Evolutionary conservation across 129 eudicot genomes (phyloP), one percentile per base, ranked within the genome.

Genomic region (Chrysanthemum seticuspe): DNA sequence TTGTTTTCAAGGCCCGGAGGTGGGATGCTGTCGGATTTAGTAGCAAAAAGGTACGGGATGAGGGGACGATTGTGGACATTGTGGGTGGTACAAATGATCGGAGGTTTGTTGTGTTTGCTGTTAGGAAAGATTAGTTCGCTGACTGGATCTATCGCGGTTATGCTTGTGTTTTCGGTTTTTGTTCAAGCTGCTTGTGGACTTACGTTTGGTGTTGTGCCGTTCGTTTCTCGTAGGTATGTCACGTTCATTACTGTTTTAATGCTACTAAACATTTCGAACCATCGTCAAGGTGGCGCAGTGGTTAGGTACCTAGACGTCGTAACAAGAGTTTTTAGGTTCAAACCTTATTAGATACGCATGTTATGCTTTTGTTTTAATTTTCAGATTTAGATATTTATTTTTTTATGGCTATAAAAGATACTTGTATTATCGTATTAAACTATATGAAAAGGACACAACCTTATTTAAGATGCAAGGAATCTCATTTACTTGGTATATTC

Each of bases 1-100:
- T 6, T 91, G 16, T 86, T 88, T 53, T 81, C 97, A 0, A 56
- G 97, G 73, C 97, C 96, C 0, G 87, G 88, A 0, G 97, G 96
- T 2, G 97, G 97, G 31, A 73, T 78, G 0, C 13, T 86, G 57
- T 91, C 97, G 12, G 97, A 91, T 77, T 0, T 81, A 5, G 71
- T 86, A 70, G 88, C 90, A 7, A 78, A 70, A 49, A 88, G 71
- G 83, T 86, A 25, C 49, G 90, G 90, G 3, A 86, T 85, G 85
- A 69, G 87, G 61, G 90, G 87, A 0, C 70, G 90, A 36, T 57
- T 86, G 51, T 86, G 90, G 90, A 73, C 78, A 10, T 57, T 78
- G 79, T 86, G 87, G 87, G 62, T 79, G 58, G 84, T 82, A 29
- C 90, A 86, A 21, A 86, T 77, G 47, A 44, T 83, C 4, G 87